phyloP scores from a whole-genome alignment of 2,329 filamentous ascomycete genomes.

The Penicillium sp. region DNA sequence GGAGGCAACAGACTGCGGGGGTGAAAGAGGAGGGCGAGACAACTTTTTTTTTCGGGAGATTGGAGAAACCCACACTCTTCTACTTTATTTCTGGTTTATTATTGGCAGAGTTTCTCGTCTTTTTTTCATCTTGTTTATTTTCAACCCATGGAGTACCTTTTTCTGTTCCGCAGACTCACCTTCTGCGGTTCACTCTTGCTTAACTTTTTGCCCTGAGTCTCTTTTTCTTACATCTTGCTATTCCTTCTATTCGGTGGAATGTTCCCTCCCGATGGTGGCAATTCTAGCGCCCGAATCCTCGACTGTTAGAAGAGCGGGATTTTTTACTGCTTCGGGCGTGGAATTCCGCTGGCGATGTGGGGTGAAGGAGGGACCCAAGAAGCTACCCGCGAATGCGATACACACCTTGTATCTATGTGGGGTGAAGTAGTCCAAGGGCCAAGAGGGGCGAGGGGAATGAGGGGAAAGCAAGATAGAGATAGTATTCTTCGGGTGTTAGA shows the following conservation, averaged over 20 bases:
- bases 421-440: background rate
- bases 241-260: background rate
- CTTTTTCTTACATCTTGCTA: background rate
- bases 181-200: background rate
- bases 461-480: constrained; percentile 1
- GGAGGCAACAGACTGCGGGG: constrained; percentile 3
- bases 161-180: background rate
- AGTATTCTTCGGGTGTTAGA: constrained; percentile 10
- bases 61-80: background rate
- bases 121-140: background rate
- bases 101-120: constrained; percentile 6
- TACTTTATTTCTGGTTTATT: constrained; percentile 7
- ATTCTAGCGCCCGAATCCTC: background rate
- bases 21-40: background rate
- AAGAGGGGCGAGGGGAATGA: background rate
- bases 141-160: background rate
- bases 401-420: background rate
- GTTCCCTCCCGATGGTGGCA: background rate
- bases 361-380: background rate
- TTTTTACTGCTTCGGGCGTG: constrained; percentile 13
- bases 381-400: background rate
- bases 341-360: background rate
- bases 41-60: background rate
- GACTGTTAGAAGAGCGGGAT: constrained; percentile 2
- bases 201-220: background rate